Evolutionary conservation across 257 asterid genomes (phyloP).

Genomic region (Echites panduratus): DNA sequence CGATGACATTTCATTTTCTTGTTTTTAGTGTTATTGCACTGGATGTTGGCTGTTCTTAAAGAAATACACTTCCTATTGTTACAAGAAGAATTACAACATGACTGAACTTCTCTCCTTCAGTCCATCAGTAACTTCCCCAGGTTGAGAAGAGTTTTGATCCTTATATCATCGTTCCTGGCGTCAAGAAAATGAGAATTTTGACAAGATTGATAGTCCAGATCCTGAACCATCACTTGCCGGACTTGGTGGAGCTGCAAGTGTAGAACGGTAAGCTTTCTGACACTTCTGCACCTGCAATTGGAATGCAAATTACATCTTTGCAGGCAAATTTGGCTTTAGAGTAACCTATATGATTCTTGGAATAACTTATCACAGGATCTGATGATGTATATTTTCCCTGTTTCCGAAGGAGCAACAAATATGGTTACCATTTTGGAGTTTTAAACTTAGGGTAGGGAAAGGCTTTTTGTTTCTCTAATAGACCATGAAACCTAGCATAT

Average conservation of each 20-base stretch:
- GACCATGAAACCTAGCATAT: not conserved
- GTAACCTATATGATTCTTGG: not conserved
- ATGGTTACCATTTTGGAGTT: not conserved
- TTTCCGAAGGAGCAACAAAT: not conserved
- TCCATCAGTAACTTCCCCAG: not conserved
- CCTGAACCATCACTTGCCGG: conserved; percentile 56
- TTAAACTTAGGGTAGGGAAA: not conserved
- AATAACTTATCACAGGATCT: not conserved
- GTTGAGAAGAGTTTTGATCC: not conserved
- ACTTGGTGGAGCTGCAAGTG: conserved; percentile 51
- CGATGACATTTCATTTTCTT: not conserved
- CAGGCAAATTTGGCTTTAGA: not conserved
- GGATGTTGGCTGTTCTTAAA: not conserved
- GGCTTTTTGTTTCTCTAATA: not conserved
- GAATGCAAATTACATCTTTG: not conserved
- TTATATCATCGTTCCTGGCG: conserved; percentile 2
- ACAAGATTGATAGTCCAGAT: conserved; percentile 69
- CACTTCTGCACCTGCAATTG: conserved; percentile 70
- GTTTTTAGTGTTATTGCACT: not conserved
- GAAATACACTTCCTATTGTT: conserved; percentile 1
- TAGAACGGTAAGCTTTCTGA: conserved; percentile 71
- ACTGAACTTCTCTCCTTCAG: not conserved
- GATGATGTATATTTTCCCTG: not conserved
- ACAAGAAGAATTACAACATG: not conserved
- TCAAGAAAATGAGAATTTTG: conserved; percentile 80